phyloP scores from a whole-genome alignment of 805 yeast species.

The Pichia sporocuriosa region DNA sequence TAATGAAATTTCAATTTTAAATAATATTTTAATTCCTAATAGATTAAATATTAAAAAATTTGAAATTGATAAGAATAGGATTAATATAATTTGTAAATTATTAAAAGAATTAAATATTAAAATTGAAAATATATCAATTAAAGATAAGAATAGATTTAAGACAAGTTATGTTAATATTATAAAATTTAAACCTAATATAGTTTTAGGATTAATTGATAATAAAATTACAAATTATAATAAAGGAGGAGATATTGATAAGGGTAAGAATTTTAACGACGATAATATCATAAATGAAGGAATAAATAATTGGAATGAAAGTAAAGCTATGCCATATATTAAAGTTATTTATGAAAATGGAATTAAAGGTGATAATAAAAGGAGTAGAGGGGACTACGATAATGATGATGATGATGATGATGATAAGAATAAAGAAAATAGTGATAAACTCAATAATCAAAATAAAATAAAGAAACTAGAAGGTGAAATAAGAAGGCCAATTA shows the following conservation, averaged over 20 bases:
- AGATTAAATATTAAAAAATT: constrained; percentile 1
- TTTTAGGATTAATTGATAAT: constrained; percentile 2
- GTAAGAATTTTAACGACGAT: not conserved
- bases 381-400: constrained; percentile 4
- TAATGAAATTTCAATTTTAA: constrained; percentile 15
- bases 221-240: not conserved
- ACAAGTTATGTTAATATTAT: not conserved
- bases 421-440: constrained; percentile 7
- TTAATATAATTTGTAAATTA: not conserved
- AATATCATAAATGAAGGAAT: not conserved
- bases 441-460: not conserved
- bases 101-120: not conserved
- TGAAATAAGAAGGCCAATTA: constrained; percentile 2
- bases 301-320: not conserved
- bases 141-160: not conserved
- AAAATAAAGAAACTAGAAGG: constrained; percentile 3
- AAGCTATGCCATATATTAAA: constrained; percentile 1
- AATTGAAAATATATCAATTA: not conserved
- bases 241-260: not conserved
- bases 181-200: constrained; percentile 2
- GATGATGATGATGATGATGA: constrained; percentile 7
- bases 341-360: not conserved
- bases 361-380: constrained; percentile 10
- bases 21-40: constrained; percentile 8
- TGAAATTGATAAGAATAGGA: not conserved